Evolutionary conservation across 257 asterid species (phyloP).

Genomic region (Solanum clarkiae): DNA sequence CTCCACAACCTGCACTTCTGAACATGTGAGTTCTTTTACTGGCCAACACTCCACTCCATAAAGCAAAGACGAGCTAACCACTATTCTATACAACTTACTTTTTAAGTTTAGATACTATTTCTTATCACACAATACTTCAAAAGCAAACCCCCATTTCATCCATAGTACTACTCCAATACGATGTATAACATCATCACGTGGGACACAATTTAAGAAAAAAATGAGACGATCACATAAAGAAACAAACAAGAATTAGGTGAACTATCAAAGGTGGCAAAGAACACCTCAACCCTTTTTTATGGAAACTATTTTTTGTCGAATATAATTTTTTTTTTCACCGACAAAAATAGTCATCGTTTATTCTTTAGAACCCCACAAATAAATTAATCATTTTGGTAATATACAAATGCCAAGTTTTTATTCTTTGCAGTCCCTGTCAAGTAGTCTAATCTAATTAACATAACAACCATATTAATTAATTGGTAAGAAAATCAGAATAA

Average conservation of each 20-base stretch:
- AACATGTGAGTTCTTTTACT: no score
- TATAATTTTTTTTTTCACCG: background rate
- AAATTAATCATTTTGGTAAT: background rate
- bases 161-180: no score
- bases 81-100: no score
- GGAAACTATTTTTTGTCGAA: background rate
- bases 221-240: background rate
- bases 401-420: background rate
- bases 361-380: background rate
- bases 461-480: background rate
- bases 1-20: no score
- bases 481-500: background rate
- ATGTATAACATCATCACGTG: no score
- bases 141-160: no score
- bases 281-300: background rate
- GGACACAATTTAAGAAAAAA: no score
- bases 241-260: background rate
- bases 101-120: no score
- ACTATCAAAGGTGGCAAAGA: background rate
- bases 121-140: no score
- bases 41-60: no score
- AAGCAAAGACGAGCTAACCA: no score
- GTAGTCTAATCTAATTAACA: background rate
- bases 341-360: background rate
- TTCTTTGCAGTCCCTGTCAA: background rate